Percentiles rank a stretch among this genome's conserved stretches.
Conservation (phyloP, 2,329 filamentous ascomycete species). For the Colletotrichum sp. region DNA sequence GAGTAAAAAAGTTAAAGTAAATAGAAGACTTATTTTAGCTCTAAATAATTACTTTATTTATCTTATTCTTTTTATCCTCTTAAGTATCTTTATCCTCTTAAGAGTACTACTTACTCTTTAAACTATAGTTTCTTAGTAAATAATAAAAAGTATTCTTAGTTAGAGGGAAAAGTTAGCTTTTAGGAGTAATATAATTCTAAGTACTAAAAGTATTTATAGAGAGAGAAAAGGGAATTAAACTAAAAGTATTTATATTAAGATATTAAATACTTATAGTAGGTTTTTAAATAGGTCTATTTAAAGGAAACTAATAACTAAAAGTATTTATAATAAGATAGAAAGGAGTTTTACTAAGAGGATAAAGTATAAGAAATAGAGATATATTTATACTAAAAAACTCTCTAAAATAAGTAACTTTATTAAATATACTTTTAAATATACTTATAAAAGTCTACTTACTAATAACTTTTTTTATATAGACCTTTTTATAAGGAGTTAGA, state of each 20-base stretch:
- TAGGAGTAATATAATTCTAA: not conserved
- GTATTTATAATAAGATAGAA: not conserved
- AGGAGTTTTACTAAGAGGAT: not conserved
- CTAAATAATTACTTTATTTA: no score
- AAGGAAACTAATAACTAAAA: no score
- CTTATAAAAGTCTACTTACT: fast-evolving
- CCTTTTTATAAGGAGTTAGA: no score
- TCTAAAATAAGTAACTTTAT: not conserved
- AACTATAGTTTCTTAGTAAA: not conserved
- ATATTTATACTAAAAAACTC: no score
- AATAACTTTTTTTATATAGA: no score
- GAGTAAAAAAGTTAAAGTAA: no score
- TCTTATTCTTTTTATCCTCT: no score
- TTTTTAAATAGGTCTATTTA: fast-evolving
- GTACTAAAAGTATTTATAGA: fast-evolving
- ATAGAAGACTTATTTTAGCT: no score
- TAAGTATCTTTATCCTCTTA: not conserved
- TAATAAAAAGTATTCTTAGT: not conserved
- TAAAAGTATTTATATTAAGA: not conserved
- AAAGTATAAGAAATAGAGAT: not conserved
- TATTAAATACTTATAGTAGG: not conserved
- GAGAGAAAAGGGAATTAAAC: no score
- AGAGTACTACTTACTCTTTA: no score
- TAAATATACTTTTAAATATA: not conserved
- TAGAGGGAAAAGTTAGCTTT: fast-evolving